Percentiles rank a stretch among this genome's conserved stretches.
Evolutionary conservation across 805 yeast genomes (phyloP).

Genomic region (Yarrowia deformans): DNA sequence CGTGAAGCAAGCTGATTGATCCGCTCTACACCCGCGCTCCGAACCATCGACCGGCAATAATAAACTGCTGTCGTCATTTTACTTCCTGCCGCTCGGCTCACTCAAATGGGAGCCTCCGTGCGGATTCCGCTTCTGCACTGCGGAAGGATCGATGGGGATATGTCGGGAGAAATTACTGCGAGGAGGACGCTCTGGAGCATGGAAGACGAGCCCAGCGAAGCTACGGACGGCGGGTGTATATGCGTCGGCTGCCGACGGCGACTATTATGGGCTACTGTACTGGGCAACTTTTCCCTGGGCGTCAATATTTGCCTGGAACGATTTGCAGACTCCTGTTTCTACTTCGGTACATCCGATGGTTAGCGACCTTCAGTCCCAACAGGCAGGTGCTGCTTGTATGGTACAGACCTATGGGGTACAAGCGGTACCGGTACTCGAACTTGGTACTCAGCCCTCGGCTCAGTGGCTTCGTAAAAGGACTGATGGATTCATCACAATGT

Average conservation of each 20-base stretch:
- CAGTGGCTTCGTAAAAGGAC: no score
- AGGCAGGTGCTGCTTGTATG: neutral
- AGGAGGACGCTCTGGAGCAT: neutral
- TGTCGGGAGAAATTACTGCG: conserved; percentile 23
- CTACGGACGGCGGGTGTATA: no score
- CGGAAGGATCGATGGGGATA: conserved; percentile 26
- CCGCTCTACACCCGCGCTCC: neutral
- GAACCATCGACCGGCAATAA: neutral
- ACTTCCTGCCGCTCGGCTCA: neutral
- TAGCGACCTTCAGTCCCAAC: neutral
- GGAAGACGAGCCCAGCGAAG: no score
- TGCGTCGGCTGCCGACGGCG: conserved; percentile 1
- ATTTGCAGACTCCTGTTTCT: no score
- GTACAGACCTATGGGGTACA: no score
- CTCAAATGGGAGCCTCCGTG: neutral
- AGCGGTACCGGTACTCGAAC: no score
- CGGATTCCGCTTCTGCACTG: conserved; percentile 37
- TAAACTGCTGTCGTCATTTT: neutral
- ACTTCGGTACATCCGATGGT: no score
- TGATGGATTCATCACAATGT: neutral
- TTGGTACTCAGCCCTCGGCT: no score
- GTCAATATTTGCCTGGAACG: neutral
- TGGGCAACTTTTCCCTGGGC: neutral
- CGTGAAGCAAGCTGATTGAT: neutral
- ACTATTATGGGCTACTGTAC: neutral